These are phyloP conservation scores for Apiotrichum siamense DNA, from an alignment of 1,284 basidiomycete genomes.

Conservation along the genomic window DNA sequence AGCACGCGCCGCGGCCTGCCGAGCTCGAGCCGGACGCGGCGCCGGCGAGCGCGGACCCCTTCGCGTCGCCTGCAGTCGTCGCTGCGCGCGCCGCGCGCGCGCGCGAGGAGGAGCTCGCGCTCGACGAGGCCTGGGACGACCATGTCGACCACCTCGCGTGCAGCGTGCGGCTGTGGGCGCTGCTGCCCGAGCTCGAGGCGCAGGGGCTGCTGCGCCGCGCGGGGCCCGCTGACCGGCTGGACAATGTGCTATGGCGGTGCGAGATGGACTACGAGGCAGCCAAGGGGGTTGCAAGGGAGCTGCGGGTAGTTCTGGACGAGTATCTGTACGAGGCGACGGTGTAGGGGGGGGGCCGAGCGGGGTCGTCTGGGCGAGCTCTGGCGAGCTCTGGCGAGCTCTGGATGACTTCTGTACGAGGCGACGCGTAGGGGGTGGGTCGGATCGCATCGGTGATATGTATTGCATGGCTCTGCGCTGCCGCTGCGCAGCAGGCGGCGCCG, in stretches of 20 bases:
- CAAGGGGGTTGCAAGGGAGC: constrained; percentile 57
- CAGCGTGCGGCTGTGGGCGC: constrained; percentile 36
- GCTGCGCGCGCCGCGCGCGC: constrained; percentile 50
- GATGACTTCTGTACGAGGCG: too few species aligned
- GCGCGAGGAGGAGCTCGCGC: constrained; percentile 63
- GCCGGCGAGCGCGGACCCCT: constrained; percentile 25
- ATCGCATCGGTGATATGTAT: too few species aligned
- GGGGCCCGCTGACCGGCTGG: constrained; percentile 52
- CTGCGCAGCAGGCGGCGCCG: too few species aligned
- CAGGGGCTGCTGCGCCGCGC: constrained; percentile 64
- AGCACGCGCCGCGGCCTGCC: constrained; percentile 57
- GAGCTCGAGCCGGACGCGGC: constrained; percentile 29
- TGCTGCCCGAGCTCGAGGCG: constrained; percentile 67
- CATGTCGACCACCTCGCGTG: constrained; percentile 38
- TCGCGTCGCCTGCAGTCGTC: constrained; percentile 12
- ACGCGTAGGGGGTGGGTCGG: too few species aligned
- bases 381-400: too few species aligned
- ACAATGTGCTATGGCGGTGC: constrained; percentile 68
- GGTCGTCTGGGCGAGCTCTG: too few species aligned
- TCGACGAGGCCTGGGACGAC: constrained; percentile 47
- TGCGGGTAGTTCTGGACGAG: constrained; percentile 62
- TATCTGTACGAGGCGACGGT: constrained; percentile 60
- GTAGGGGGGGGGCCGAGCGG: too few species aligned
- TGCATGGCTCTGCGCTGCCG: too few species aligned
- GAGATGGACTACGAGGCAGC: constrained; percentile 64